Conservation (phyloP, 768 basidiomycete species). For the Paxillus ammoniavirescens region DNA sequence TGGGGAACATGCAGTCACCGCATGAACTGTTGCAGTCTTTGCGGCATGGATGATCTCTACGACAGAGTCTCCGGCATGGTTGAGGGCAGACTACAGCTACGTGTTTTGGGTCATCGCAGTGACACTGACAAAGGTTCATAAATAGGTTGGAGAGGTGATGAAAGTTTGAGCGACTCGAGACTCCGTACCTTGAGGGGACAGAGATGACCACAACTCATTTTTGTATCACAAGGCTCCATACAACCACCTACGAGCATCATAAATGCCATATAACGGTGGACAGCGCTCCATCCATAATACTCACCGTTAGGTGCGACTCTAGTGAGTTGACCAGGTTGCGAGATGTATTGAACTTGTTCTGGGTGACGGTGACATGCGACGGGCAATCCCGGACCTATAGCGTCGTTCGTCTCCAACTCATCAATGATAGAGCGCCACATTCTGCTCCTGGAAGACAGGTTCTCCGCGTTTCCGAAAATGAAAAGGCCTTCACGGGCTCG, state of each 20-base stretch:
- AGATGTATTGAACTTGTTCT: conserved; percentile 38
- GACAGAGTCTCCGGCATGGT: conserved; percentile 51
- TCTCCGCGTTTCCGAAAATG: conserved; percentile 65
- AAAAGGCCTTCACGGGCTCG: conserved; percentile 73
- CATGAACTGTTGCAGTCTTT: conserved; percentile 52
- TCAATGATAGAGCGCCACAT: conserved; percentile 62
- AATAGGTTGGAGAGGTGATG: not conserved
- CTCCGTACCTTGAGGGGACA: conserved; percentile 57
- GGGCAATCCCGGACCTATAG: conserved; percentile 53
- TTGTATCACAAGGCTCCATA: conserved; percentile 50
- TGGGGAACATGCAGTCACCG: conserved; percentile 49
- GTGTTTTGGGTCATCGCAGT: conserved; percentile 59
- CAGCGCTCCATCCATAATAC: conserved; percentile 1
- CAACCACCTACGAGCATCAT: conserved; percentile 52
- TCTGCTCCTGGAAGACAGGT: conserved; percentile 45
- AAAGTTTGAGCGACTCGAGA: not conserved
- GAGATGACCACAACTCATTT: conserved; percentile 59
- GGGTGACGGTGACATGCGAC: conserved; percentile 58
- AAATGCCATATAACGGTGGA: not conserved
- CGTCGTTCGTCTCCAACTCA: conserved; percentile 48
- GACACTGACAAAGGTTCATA: conserved; percentile 43
- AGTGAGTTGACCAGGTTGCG: conserved; percentile 51
- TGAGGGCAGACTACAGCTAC: conserved; percentile 44
- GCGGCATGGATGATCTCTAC: conserved; percentile 56
- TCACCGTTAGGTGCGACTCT: conserved; percentile 56